Evolutionary conservation across 768 basidiomycete species (phyloP), one percentile per base, ranked within the genome.

Genomic region (Tulasnella sp.): DNA sequence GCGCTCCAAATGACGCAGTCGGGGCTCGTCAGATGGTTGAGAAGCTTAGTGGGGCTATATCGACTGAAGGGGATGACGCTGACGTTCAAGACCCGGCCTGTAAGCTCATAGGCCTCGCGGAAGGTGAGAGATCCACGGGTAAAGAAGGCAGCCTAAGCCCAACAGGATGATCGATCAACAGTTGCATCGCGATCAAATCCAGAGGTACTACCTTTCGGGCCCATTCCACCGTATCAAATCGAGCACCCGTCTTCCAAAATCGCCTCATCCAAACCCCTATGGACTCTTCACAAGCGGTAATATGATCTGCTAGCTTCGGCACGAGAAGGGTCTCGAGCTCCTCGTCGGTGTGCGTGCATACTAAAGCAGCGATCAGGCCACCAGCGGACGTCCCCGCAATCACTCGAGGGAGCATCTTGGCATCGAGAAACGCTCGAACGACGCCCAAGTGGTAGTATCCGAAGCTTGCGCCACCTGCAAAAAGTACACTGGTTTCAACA

Each of bases 11-110:
- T 87, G 73, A 88, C 82, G 81, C 87, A 87, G 80, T 99, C 93
- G 0, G 98, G 98, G n/a, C 96, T 93, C 26, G 95, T 96, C 79
- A 98, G 89, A 82, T 98, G 95, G 83, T 99, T 99, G 15, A 99
- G 86, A 2, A 99, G 85, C 84, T 98, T 98, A 2, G 98, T 98
- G 1, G 98, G 98, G 16, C 94, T 95, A 85, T 98, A 93, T 23
- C 91, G 89, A 83, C 95, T 94, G 46, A 92, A 93, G 6, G 95
- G 95, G 48, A 96, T 91, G 69, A 98, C 95, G 18, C 94, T 96
- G 39, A 99, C 91, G 82, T 98, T 99, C 42, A 99, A 86, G 37
- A 97, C 93, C 51, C 97, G 89, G 35, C 97, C 97, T 0, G 98
- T 99, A 81, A 92, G 87, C 82, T 94, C 85, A 82, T 97, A 99